Percentiles rank a stretch among this genome's conserved stretches.
phyloP scores from a whole-genome alignment of 1,284 basidiomycete genomes.

The Mycena sp. region DNA sequence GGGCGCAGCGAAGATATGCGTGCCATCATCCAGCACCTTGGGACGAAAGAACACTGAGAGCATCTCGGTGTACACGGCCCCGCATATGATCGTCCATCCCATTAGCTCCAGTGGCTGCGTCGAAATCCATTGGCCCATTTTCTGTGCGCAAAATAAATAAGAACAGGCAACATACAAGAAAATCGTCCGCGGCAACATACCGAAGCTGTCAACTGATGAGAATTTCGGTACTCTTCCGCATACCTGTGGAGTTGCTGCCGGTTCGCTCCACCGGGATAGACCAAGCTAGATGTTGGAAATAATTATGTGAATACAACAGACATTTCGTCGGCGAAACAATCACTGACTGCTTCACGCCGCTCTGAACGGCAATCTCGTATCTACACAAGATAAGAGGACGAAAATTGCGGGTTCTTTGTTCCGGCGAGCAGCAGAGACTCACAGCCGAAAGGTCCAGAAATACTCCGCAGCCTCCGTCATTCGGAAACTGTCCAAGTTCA shows the following conservation, averaged over 20 bases:
- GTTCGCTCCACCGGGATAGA: not conserved
- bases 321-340: no score
- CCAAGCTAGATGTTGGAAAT: not conserved
- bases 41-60: not conserved
- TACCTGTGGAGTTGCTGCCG: not conserved
- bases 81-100: not conserved
- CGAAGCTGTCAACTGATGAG: not conserved
- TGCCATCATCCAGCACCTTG: not conserved
- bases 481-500: not conserved
- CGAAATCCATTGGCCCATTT: not conserved
- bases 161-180: not conserved
- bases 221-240: not conserved
- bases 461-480: constrained; percentile 1
- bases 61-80: constrained; percentile 1
- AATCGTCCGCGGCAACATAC: not conserved
- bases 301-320: no score
- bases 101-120: constrained; percentile 1
- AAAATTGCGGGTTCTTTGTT: not conserved
- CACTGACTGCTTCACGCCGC: constrained; percentile 1
- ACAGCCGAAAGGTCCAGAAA: constrained; percentile 4
- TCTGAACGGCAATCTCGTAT: constrained; percentile 1
- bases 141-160: not conserved
- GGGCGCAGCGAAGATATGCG: not conserved
- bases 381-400: not conserved
- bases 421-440: not conserved